Conservation (phyloP, 306 rosid species). For the Vachellia collinsii region DNA sequence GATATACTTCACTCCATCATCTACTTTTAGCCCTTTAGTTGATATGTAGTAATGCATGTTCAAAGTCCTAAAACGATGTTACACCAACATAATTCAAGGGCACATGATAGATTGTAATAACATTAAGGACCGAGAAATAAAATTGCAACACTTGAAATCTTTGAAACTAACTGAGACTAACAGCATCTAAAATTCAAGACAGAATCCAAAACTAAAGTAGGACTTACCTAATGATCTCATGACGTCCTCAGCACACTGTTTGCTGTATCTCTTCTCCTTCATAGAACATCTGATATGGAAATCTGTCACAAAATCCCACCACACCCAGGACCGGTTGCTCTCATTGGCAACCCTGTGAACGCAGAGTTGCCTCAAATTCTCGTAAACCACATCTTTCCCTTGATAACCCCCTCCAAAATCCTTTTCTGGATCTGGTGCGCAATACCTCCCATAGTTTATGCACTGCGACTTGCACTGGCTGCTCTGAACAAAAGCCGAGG, state of each 20-base stretch:
- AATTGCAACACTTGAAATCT: not conserved
- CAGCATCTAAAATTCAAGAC: not conserved
- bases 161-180: not conserved
- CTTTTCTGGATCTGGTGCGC: slow-evolving; percentile 93
- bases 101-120: not conserved
- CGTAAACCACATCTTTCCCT: slow-evolving; percentile 91
- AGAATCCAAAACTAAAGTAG: not conserved
- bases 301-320: slow-evolving; percentile 99
- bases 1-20: not conserved
- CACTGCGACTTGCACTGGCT: slow-evolving; percentile 90
- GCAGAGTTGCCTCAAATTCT: slow-evolving; percentile 95
- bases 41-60: not conserved
- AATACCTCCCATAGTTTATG: slow-evolving; percentile 89
- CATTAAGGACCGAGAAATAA: not conserved
- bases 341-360: slow-evolving; percentile 93
- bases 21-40: not conserved
- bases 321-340: slow-evolving; percentile 87
- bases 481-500: slow-evolving; percentile 60
- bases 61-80: not conserved
- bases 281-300: slow-evolving; percentile 94
- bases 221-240: slow-evolving; percentile 73
- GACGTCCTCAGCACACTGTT: slow-evolving; percentile 84
- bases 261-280: slow-evolving; percentile 89
- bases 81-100: not conserved
- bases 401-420: slow-evolving; percentile 82